Evolutionary conservation across 768 basidiomycete genomes (phyloP).

Genomic region (Tulasnella sp.): DNA sequence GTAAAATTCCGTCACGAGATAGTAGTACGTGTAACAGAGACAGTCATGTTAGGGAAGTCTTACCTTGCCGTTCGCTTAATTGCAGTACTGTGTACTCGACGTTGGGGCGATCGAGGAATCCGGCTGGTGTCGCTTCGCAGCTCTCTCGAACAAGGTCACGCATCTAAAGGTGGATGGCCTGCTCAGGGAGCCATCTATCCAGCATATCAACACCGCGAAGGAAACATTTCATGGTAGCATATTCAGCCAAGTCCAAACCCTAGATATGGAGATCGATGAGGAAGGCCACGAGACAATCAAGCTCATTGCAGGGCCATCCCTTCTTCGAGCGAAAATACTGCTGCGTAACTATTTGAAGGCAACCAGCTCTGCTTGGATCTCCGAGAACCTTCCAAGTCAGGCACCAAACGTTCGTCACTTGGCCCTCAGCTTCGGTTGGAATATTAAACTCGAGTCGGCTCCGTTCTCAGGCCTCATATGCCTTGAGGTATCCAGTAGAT

Average conservation of each 20-base stretch:
- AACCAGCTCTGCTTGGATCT: no score
- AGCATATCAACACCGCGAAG: neutral
- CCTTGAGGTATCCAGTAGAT: no score
- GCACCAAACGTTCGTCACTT: no score
- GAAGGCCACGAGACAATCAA: neutral
- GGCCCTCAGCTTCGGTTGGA: no score
- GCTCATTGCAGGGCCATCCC: neutral
- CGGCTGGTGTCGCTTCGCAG: neutral
- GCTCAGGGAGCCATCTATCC: neutral
- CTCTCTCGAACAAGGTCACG: neutral
- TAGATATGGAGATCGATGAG: neutral
- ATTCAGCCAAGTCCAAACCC: neutral
- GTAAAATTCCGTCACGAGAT: neutral
- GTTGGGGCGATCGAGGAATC: neutral
- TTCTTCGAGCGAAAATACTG: no score
- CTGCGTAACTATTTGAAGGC: no score
- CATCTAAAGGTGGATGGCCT: neutral
- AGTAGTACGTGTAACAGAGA: neutral
- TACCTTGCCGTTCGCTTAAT: neutral
- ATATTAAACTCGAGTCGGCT: no score
- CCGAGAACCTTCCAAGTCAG: no score
- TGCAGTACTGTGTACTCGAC: neutral
- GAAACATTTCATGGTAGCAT: neutral
- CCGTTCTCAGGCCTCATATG: no score
- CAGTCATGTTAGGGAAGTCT: neutral